Percentiles rank a stretch among this genome's conserved stretches.
Evolutionary conservation across 2,329 filamentous ascomycete species (phyloP).

Genomic region (Exophiala calicioides): DNA sequence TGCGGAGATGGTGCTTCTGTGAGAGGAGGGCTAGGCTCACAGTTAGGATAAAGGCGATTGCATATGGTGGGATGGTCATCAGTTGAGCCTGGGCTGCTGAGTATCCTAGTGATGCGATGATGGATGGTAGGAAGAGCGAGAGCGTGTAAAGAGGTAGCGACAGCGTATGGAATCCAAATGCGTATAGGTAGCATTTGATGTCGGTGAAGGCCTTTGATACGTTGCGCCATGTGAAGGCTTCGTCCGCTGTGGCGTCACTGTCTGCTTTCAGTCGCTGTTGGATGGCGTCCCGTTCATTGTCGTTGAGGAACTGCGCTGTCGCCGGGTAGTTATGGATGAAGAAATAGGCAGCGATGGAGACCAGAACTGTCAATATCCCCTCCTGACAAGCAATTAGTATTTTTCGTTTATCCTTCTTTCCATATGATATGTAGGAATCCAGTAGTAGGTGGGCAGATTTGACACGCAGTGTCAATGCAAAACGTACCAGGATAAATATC

Average conservation of each 20-base stretch:
- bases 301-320: constrained; percentile 43
- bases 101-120: constrained; percentile 47
- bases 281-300: constrained; percentile 60
- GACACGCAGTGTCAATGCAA: too few relatives aligned
- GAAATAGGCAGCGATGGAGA: constrained; percentile 40
- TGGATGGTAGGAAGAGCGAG: constrained; percentile 44
- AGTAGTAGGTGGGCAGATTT: constrained; percentile 28
- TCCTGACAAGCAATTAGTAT: constrained; percentile 41
- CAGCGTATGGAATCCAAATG: constrained; percentile 70
- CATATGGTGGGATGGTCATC: constrained; percentile 65
- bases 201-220: constrained; percentile 66
- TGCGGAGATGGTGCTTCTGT: constrained; percentile 59
- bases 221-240: constrained; percentile 61
- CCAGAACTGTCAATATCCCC: constrained; percentile 68
- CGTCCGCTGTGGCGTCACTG: constrained; percentile 68
- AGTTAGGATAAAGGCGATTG: constrained; percentile 62
- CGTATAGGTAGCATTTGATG: constrained; percentile 72
- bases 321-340: constrained; percentile 46
- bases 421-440: not conserved
- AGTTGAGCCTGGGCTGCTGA: constrained; percentile 49
- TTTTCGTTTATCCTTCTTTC: not conserved
- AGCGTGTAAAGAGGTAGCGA: constrained; percentile 56
- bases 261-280: constrained; percentile 65
- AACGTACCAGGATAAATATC: constrained; percentile 58
- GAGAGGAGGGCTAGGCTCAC: constrained; percentile 61